These are phyloP conservation scores for Calendula officinalis DNA, from an alignment of 129 eudicot species.

Conservation along the genomic window DNA sequence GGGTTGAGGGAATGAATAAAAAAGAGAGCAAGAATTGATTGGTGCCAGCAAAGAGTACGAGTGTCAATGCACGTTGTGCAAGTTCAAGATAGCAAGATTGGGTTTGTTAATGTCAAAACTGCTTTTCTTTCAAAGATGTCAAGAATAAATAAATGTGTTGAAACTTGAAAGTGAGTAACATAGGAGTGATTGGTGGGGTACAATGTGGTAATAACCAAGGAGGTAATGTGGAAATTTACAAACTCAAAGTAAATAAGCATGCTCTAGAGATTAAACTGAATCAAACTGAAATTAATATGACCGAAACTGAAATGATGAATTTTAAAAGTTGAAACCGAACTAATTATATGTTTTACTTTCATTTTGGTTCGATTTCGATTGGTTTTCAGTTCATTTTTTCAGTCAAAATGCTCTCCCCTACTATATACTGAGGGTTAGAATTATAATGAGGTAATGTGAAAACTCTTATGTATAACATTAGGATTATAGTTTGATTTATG, in stretches of 20 bases:
- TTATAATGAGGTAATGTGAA: too few species aligned
- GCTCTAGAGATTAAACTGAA: background rate
- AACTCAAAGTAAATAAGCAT: background rate
- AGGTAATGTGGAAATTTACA: background rate
- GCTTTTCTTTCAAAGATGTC: conserved; percentile 27
- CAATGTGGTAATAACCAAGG: background rate
- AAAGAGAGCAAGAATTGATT: conserved; percentile 29
- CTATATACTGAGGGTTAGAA: too few species aligned
- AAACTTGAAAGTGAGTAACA: conserved; percentile 7
- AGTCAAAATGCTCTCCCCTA: too few species aligned
- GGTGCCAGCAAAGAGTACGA: conserved; percentile 39
- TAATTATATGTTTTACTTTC: too few species aligned
- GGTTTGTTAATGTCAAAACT: conserved; percentile 21
- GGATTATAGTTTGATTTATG: too few species aligned
- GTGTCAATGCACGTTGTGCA: conserved; percentile 16
- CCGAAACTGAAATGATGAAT: too few species aligned
- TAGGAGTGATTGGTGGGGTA: conserved; percentile 34
- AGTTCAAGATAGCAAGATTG: conserved; percentile 10
- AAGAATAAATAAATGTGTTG: conserved; percentile 13
- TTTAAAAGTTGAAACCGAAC: too few species aligned
- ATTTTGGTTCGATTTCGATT: too few species aligned
- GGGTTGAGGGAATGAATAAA: conserved; percentile 36
- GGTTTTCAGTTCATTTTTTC: too few species aligned
- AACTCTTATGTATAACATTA: too few species aligned
- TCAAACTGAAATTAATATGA: too few species aligned